Evolutionary conservation across 1,139 yeast genomes (phyloP).

Genomic region (Geotrichum bryndzae): DNA sequence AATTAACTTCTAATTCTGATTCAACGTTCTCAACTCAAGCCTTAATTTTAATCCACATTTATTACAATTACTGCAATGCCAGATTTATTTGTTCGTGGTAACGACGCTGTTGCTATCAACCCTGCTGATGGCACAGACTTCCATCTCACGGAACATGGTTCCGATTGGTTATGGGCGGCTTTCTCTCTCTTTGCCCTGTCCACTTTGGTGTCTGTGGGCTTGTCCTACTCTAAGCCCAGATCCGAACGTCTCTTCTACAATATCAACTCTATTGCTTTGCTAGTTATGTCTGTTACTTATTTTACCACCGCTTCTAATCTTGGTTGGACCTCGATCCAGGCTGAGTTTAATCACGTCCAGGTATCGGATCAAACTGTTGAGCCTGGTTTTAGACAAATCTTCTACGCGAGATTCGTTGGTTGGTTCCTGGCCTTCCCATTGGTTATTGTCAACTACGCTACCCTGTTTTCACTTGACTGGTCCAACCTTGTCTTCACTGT

Average conservation of each 20-base stretch:
- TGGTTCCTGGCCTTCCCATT: constrained; percentile 63
- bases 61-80: background rate
- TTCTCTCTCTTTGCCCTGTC: constrained; percentile 46
- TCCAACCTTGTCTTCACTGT: constrained; percentile 40
- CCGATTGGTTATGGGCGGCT: constrained; percentile 68
- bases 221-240: constrained; percentile 38
- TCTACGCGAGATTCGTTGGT: constrained; percentile 59
- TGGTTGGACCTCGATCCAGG: constrained; percentile 53
- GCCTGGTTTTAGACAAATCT: constrained; percentile 53
- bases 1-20: too few relatives aligned
- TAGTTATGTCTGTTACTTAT: constrained; percentile 48
- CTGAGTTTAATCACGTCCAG: constrained; percentile 52
- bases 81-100: constrained; percentile 26
- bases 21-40: too few relatives aligned
- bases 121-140: constrained; percentile 41
- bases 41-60: too few relatives aligned
- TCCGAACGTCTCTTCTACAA: constrained; percentile 42
- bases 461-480: constrained; percentile 41
- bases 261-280: constrained; percentile 44
- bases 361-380: constrained; percentile 32
- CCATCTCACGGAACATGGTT: constrained; percentile 53
- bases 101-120: constrained; percentile 48
- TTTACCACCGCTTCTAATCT: constrained; percentile 62
- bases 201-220: constrained; percentile 42
- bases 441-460: constrained; percentile 44